Conservation (phyloP, 2,329 filamentous ascomycete genomes). For the Penicillium crustosum region DNA sequence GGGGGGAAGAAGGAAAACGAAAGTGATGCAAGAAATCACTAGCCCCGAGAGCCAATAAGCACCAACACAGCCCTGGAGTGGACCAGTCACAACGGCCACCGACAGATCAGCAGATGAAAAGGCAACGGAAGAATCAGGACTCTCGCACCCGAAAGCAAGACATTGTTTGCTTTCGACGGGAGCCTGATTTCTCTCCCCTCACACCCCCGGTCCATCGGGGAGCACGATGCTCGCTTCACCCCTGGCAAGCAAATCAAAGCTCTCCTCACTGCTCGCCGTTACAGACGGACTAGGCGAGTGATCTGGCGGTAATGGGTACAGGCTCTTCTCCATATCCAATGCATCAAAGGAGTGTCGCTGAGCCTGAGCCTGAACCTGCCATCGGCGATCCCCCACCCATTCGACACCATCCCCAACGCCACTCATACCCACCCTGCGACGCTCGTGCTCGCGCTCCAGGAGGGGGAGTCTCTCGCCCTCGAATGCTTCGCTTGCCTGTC, state of each 20-base stretch:
- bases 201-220: slow-evolving; percentile 16
- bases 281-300: slow-evolving; percentile 36
- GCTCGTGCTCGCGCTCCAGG: slow-evolving; percentile 45
- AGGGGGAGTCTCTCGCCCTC: slow-evolving; percentile 34
- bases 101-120: slow-evolving; percentile 8
- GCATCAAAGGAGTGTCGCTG: background rate
- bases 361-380: slow-evolving; percentile 20
- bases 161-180: slow-evolving; percentile 9
- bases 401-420: slow-evolving; percentile 43
- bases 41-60: background rate
- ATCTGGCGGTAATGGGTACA: slow-evolving; percentile 14
- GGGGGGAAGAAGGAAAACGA: background rate
- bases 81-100: background rate
- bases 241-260: slow-evolving; percentile 47
- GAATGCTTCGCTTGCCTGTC: slow-evolving; percentile 14
- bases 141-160: slow-evolving; percentile 6
- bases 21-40: background rate
- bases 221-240: slow-evolving; percentile 47
- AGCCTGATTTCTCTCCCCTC: slow-evolving; percentile 11
- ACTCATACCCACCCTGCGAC: slow-evolving; percentile 26
- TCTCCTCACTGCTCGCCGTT: slow-evolving; percentile 48
- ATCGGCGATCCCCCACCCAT: slow-evolving; percentile 42
- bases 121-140: slow-evolving; percentile 4
- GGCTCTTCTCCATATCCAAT: slow-evolving; percentile 5
- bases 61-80: background rate